Conservation (phyloP, 768 basidiomycete genomes). For the Serendipita indica region DNA sequence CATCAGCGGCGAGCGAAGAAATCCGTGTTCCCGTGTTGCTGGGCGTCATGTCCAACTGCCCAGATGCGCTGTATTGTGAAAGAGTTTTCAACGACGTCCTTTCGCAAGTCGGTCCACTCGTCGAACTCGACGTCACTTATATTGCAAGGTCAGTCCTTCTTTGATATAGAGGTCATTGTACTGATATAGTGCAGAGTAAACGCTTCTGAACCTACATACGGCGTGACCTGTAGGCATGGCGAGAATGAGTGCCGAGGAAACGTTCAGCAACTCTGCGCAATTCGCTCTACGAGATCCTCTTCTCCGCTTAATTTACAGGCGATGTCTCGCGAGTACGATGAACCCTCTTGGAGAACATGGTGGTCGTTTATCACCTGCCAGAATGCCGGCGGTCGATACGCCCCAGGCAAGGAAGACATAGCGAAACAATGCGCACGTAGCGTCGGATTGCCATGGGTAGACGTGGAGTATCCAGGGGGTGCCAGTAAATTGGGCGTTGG, state of each 20-base stretch:
- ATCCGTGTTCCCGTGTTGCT: slow-evolving; percentile 32
- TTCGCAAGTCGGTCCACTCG: slow-evolving; percentile 41
- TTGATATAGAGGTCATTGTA: not conserved
- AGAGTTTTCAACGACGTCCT: slow-evolving; percentile 59
- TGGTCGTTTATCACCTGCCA: slow-evolving; percentile 77
- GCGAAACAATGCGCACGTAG: slow-evolving; percentile 50
- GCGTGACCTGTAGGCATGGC: slow-evolving; percentile 74
- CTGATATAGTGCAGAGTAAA: slow-evolving; percentile 34
- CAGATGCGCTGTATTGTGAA: slow-evolving; percentile 76
- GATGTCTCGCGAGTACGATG: not conserved
- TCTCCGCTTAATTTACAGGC: slow-evolving; percentile 8
- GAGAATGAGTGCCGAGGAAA: slow-evolving; percentile 72
- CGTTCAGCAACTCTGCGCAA: slow-evolving; percentile 73
- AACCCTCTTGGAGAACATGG: slow-evolving; percentile 47
- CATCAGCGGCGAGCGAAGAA: too few species aligned
- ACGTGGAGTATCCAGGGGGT: slow-evolving; percentile 32
- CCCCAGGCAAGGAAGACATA: slow-evolving; percentile 50
- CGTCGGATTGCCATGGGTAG: slow-evolving; percentile 54
- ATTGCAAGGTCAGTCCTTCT: slow-evolving; percentile 47
- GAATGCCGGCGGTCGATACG: slow-evolving; percentile 41
- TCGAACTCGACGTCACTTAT: slow-evolving; percentile 56
- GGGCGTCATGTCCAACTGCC: slow-evolving; percentile 59
- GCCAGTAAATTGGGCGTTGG: slow-evolving; percentile 44
- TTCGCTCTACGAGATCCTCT: slow-evolving; percentile 22
- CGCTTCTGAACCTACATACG: slow-evolving; percentile 50